Base-by-base conservation (phyloP, 2,329 filamentous ascomycete genomes). In the Fusarium keratoplasticum region DNA sequence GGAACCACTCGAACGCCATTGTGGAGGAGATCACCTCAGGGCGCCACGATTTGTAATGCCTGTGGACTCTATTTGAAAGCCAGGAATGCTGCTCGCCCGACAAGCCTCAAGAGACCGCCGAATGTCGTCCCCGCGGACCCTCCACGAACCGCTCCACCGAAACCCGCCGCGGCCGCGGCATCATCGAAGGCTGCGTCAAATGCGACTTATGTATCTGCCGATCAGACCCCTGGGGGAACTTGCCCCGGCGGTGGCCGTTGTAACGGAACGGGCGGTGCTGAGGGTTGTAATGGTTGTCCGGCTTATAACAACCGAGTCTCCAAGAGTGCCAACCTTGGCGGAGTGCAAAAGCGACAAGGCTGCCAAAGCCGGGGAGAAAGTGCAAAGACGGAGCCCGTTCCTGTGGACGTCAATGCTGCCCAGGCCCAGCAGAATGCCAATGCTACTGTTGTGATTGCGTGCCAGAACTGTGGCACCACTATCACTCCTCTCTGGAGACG, bases 271-370 rank as follows among this genome's bases (percentile, higher is more conserved):
- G 96, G 96, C 52, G 96, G 96, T 62, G 95, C 96, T 35, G 94
- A 97, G 80, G 96, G 95, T 22, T 99, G 96, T 82, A 95, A 94
- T 81, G 96, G 96, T 14, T 99, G 96, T 80, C 96, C 96, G 38
- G 96, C 96, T 3, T 99, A 94, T 87, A 99, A 99, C 87, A 99
- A 99, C 80, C 91, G 96, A 62, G 92, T 98, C 42, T 94, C 96
- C 36, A 98, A 98, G 82, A 94, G 91, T 55, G 93, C 94, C 20
- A 93, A 93, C 81, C 90, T 93, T 75, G 91, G 87, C 64, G 86
- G 91, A 63, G 86, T 87, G 70, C 87, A 88, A 73, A 85, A 83
- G 62, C 83, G 85, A 69, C 79, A 82, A 61, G 79, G 82, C 27
- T 83, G 83, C 60, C 75, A 78, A 74, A 78, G 73, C 36, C 76